Evolutionary conservation across 163 green algal genomes (phyloP).

Genomic region (Chloromonas sp.): DNA sequence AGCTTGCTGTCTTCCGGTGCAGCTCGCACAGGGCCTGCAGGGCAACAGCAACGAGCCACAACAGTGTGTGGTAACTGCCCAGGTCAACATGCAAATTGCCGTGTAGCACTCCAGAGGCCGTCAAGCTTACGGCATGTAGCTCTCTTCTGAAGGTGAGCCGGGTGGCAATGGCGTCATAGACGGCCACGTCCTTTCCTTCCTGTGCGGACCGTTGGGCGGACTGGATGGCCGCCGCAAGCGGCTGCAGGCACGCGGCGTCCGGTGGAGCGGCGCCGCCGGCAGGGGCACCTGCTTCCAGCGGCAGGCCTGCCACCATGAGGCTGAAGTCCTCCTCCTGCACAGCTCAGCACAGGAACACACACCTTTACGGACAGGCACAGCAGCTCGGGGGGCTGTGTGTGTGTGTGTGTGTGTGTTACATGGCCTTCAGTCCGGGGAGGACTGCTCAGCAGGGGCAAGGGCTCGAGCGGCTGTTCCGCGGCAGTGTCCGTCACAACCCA

Average conservation of each 20-base stretch:
- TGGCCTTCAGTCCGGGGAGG: no score
- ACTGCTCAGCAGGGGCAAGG: no score
- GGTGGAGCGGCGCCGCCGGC: background rate
- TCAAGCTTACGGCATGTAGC: background rate
- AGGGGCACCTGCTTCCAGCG: conserved; percentile 28
- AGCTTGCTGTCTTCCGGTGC: background rate
- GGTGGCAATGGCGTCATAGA: background rate
- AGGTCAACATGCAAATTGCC: background rate
- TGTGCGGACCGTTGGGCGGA: conserved; percentile 1
- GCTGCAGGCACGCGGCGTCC: background rate
- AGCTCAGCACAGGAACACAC: no score
- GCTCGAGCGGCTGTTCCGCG: no score
- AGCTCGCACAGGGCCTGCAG: background rate
- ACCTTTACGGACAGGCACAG: no score
- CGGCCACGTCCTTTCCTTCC: background rate
- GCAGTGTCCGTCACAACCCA: background rate
- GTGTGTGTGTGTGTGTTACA: no score
- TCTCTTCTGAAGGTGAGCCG: conserved; percentile 12
- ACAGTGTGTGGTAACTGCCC: background rate
- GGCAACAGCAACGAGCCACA: background rate
- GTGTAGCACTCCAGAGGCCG: background rate
- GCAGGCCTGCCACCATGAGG: conserved; percentile 43
- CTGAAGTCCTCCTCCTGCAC: conserved; percentile 65
- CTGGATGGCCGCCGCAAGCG: conserved; percentile 20
- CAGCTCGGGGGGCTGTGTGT: no score